Evolutionary conservation across 2,329 filamentous ascomycete genomes (phyloP), one percentile per base, ranked within the genome.

Genomic region (Trichoderma sp.): DNA sequence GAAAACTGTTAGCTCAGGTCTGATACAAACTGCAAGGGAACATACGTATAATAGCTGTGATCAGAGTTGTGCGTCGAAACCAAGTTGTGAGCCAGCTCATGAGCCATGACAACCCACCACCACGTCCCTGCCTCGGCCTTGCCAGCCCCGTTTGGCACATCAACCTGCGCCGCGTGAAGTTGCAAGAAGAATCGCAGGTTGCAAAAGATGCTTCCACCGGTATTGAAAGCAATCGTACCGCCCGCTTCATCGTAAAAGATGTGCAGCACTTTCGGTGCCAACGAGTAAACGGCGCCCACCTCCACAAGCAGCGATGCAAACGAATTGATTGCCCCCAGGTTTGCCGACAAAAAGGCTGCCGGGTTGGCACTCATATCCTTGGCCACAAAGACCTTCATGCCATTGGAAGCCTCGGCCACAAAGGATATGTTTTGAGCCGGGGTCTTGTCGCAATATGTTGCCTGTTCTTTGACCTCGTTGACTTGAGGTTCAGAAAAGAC

Each of bases 81-180:
- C 66, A 99, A 81, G 77, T 99, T 99, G 81, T 99, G 96, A 69
- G 96, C 94, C 78, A 99, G 81, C 81, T 99, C 96, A 78, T 99
- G 96, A 71, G 94, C 96, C 70, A 97, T 79, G n/a, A 96, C 94
- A 72, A 97, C 91, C 88, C 91, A 97, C 95, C 95, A 98, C 84
- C 94, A 97, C 1, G 91, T 87, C 68, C 89, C 83, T 3, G 92
- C 92, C 70, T 96, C 91, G 4, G 87, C 84, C 76, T 83, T 88
- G 18, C 82, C 86, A 66, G 84, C 81, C 2, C 78, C 77, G 28
- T 59, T 76, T 54, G 26, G 77, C 59, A 68, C 80, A 59, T 72
- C 74, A 59, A 88, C 78, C 71, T 83, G 79, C 16, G 81, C 75
- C 55, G 87, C 83, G 76, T 98, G 95, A 37, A 97, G 80, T 75